Evolutionary conservation across 1,139 yeast species (phyloP), one percentile per base, ranked within the genome.

Genomic region (Lipomyces yarrowii): DNA sequence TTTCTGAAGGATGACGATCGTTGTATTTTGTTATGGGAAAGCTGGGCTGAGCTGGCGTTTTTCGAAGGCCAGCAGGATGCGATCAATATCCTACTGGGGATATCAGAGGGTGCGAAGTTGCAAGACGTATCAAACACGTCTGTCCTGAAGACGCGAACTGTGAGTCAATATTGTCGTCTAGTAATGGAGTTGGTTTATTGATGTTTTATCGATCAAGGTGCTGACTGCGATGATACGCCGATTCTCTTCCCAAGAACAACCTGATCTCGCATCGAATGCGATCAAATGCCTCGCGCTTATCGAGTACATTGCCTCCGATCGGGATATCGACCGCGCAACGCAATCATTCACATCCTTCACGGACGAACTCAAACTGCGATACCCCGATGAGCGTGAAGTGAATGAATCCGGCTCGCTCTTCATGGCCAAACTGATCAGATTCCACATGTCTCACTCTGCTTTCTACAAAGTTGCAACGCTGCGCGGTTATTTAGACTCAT

Each of bases 401-500:
- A 13, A 23, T 15, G 23, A 23, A n/a, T 32, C 35, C 8, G 11
- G 57, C 57, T 55, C 23, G 33, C 57, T 57, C 5, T 65, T 65
- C 46, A 23, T 32, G 13, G 63, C 63, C n/a, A 32, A 32, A 5
- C 32, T 65, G 37, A 46, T 62, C 54, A 42, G 26, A 21, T 35
- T 51, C 33, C 54, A 66, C 26, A 55, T 61, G 59, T 18, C 39
- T 3, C 52, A n/a, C 33, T 32, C 65, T 39, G 33, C 62, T 5
- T 37, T 60, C 13, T 59, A 32, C 51, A 61, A 59, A 59, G 64
- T 66, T 13, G 54, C 69, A 10, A 52, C 37, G n/a, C 48, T 66
- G 18, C 64, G 69, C 8, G 42, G 13, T 6, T 59, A 59, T 33
- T 51, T 66, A 8, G 64, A 42, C 13, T 32, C 35, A n/a, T 55